phyloP scores from a whole-genome alignment of 345 rosid genomes.

The Sisymbrium irio region DNA sequence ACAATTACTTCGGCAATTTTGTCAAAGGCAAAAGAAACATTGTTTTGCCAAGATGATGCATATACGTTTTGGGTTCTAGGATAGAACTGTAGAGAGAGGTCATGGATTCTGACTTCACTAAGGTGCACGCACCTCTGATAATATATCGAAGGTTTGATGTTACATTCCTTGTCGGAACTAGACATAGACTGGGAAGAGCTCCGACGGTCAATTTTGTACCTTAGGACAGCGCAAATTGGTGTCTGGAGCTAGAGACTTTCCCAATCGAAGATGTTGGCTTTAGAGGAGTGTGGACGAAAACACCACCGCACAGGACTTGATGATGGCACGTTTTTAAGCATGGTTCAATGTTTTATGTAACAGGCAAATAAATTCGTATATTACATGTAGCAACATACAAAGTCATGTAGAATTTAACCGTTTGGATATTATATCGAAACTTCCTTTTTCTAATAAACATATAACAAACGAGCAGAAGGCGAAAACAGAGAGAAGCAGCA shows the following conservation, averaged over 20 bases:
- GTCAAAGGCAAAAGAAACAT: too few relatives aligned
- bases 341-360: background rate
- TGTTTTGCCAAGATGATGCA: too few relatives aligned
- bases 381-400: constrained; percentile 13
- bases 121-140: too few relatives aligned
- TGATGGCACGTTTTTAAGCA: constrained; percentile 11
- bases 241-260: constrained; percentile 52
- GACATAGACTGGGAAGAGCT: constrained; percentile 48
- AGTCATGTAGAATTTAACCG: constrained; percentile 4
- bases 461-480: constrained; percentile 6
- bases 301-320: constrained; percentile 27
- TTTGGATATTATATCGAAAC: constrained; percentile 6
- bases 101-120: too few relatives aligned
- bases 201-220: constrained; percentile 41
- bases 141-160: constrained; percentile 51
- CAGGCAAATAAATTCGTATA: background rate
- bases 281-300: constrained; percentile 54
- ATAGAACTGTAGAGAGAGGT: too few relatives aligned
- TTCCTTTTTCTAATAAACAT: constrained; percentile 4
- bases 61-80: too few relatives aligned
- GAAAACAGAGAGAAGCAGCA: constrained; percentile 11
- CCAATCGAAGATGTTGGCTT: constrained; percentile 57
- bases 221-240: constrained; percentile 53
- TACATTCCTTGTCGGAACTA: constrained; percentile 47
- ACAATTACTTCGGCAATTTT: too few relatives aligned